Evolutionary conservation across 176 grass and related monocot species (phyloP), one percentile per base, ranked within the genome.

Genomic region (Poa annua): DNA sequence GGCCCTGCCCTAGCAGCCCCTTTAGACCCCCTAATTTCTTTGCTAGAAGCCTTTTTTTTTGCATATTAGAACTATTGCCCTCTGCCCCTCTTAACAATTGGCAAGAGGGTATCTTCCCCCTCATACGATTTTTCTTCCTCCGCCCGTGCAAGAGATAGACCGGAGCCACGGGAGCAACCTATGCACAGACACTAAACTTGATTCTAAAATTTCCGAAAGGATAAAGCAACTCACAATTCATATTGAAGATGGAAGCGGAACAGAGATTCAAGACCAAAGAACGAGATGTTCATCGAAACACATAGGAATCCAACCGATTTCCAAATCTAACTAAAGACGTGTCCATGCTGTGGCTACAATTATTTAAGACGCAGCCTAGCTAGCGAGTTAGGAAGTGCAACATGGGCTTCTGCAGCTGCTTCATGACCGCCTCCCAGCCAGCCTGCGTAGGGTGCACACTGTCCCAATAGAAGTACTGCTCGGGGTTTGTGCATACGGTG

Each of bases 401-500:
- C 68, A 78, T 78, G 4, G 38, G 50, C 2, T 4, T 41, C 41
- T 85, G 17, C 4, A 90, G 66, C 38, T 83, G 81, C 22, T 79
- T 24, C 62, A 83, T 74, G 32, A 64, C 25, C 19, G 85, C 71
- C 38, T 34, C 15, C 81, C 87, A 92, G 5, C 86, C 90, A 0
- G 79, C 86, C n/a, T 86, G 26, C 1, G 90, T 83, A 1, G 86
- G 90, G 66, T 83, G 83, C 39, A 36, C 15, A 5, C 26, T 21
- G 59, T 92, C 90, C 66, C 83, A 92, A 56, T 75, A 92, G 74
- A 88, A 88, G 67, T 86, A 67, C 10, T 68, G 11, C 2, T 66
- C 47, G 1, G 86, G 78, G 8, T 60, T 36, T 1, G 16, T n/a
- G 78, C 90, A 88, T 0, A 82, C 2, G 33, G 1, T 52, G 73